Evolutionary conservation across 257 asterid species (phyloP).

Genomic region (Orobanche coerulescens): DNA sequence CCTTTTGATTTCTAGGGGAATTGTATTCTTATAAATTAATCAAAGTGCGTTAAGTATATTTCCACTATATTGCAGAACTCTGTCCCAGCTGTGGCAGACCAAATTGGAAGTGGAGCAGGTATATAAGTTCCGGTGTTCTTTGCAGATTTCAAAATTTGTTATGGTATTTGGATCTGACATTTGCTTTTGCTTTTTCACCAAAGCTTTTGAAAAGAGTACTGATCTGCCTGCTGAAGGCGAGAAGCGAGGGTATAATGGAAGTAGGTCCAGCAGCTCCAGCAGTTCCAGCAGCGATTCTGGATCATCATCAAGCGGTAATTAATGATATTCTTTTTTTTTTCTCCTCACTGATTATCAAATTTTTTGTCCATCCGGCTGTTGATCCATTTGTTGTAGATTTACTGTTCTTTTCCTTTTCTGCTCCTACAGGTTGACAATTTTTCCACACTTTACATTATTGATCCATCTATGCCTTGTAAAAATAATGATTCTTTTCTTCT

Average conservation of each 20-base stretch:
- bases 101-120: constrained; percentile 42
- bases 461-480: background rate
- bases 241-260: constrained; percentile 37
- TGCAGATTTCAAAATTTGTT: background rate
- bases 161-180: constrained; percentile 8
- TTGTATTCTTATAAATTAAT: background rate
- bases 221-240: constrained; percentile 36
- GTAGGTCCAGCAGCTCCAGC: constrained; percentile 83
- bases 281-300: constrained; percentile 94
- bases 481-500: no score
- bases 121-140: constrained; percentile 6
- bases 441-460: background rate
- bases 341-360: background rate
- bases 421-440: background rate
- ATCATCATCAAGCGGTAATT: constrained; percentile 74
- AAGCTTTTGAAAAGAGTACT: constrained; percentile 37
- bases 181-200: background rate
- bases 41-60: constrained; percentile 3
- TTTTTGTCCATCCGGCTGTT: background rate
- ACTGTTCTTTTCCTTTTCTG: background rate
- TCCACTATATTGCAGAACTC: constrained; percentile 38
- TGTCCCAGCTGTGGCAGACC: constrained; percentile 23
- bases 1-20: background rate
- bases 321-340: background rate
- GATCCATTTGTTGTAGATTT: background rate